Evolutionary conservation across 1,139 yeast species (phyloP), one percentile per base, ranked within the genome.

Genomic region (Geotrichum citri-aurantii): DNA sequence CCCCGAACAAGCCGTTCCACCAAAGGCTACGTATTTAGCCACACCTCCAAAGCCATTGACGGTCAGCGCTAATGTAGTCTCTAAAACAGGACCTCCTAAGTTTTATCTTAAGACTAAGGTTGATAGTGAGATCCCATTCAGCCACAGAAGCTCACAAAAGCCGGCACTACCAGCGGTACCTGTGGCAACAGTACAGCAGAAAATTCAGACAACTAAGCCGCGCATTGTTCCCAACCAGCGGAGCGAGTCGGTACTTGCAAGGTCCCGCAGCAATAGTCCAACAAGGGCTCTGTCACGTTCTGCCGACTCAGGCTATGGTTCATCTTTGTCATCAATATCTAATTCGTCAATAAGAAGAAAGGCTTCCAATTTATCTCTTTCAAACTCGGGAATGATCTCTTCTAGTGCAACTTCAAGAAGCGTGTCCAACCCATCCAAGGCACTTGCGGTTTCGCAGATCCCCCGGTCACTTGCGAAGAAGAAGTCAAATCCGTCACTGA

Each of bases 101-200:
- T 59, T 49, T 49, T 61, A 56, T 55, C 56, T 54, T 47, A 60
- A 60, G 42, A 49, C 57, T 6, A 49, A 59, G 29, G 56, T 58
- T 11, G 58, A 51, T 17, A 50, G 44, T 14, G 50, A 37, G 5
- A 60, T 54, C 24, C 63, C 59, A 27, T 55, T 47, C 50, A 60
- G 57, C 54, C 56, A 50, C 23, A 58, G 44, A 37, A 42, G 55
- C 19, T 27, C 56, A 29, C 52, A 50, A 33, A 51, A 52, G 29
- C 47, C 60, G 14, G 29, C 52, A 33, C 52, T 48, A 31, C 29
- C 60, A 19, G 8, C 54, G 1, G 17, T 50, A 17, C 49, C 63
- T n/a, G 23, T 55, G 17, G 58, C 56, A 11, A 55, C 52, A 12
- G 56, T 59, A 12, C 60, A 61, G 11, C 60, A 62, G 50, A 17